Evolutionary conservation across 345 rosid genomes (phyloP).

Genomic region (Geranium brycei): DNA sequence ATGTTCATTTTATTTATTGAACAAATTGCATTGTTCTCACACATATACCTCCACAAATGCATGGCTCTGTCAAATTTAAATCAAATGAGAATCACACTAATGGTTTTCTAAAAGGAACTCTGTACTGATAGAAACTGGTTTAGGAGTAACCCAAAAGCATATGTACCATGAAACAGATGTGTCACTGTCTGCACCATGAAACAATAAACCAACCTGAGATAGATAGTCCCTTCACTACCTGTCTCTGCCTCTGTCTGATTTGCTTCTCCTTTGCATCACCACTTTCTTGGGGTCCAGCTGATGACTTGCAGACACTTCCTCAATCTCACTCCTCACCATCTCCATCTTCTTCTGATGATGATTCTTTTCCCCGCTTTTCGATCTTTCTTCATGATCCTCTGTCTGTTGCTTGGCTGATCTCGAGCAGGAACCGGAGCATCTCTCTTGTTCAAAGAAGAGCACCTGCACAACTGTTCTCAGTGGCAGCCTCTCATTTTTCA

Average conservation of each 20-base stretch:
- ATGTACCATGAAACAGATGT: too few species aligned
- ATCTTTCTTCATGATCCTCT: slow-evolving; percentile 8
- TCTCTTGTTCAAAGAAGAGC: slow-evolving; percentile 81
- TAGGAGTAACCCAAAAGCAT: too few species aligned
- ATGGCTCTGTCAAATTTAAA: background rate
- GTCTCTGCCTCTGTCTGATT: background rate
- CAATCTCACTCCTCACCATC: background rate
- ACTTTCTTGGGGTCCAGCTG: background rate
- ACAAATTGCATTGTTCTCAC: too few species aligned
- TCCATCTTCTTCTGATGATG: background rate
- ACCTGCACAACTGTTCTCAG: slow-evolving; percentile 88
- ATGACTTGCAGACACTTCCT: background rate
- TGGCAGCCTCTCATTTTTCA: slow-evolving; percentile 87
- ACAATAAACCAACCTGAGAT: too few species aligned
- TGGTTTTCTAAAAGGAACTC: background rate
- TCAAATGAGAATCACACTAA: background rate
- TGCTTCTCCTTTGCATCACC: background rate
- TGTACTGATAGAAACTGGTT: background rate
- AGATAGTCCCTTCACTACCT: too few species aligned
- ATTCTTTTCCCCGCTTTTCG: slow-evolving; percentile 11
- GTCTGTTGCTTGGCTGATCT: background rate
- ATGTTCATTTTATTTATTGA: too few species aligned
- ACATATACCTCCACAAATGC: too few species aligned
- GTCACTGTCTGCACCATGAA: too few species aligned
- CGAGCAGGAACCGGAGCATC: slow-evolving; percentile 12